phyloP scores from a whole-genome alignment of 2,329 filamentous ascomycete genomes.

The Fusarium sp. region DNA sequence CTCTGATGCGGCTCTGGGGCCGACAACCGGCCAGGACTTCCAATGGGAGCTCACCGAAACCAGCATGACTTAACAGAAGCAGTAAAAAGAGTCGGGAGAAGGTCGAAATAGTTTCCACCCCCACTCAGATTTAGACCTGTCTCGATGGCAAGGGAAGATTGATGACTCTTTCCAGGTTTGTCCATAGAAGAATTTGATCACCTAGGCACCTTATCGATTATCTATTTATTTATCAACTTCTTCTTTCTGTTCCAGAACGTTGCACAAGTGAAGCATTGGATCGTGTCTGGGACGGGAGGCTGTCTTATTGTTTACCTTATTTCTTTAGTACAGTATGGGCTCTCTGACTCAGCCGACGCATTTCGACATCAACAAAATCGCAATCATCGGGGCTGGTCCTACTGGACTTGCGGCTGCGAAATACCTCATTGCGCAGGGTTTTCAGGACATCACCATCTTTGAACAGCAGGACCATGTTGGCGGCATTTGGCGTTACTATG shows the following conservation, averaged over 20 bases:
- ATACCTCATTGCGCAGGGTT: constrained; percentile 80
- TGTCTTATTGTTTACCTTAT: background rate
- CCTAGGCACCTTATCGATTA: background rate
- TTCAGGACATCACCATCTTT: constrained; percentile 79
- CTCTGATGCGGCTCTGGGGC: constrained; percentile 23
- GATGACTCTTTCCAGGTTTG: constrained; percentile 10
- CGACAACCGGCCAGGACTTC: constrained; percentile 9
- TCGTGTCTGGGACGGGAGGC: background rate
- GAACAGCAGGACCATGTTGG: constrained; percentile 84
- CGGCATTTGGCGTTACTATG: constrained; percentile 87
- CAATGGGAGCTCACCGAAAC: constrained; percentile 5
- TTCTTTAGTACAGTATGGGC: constrained; percentile 43
- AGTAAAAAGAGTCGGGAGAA: constrained; percentile 28
- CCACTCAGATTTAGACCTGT: constrained; percentile 37
- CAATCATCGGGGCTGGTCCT: constrained; percentile 86
- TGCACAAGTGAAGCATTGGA: background rate
- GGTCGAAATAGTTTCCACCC: constrained; percentile 41
- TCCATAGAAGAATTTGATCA: constrained; percentile 18
- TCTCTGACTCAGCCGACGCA: constrained; percentile 43
- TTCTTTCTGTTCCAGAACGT: background rate
- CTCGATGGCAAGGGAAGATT: constrained; percentile 16
- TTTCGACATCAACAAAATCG: constrained; percentile 72
- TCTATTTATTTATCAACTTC: background rate
- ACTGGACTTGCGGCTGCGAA: constrained; percentile 83
- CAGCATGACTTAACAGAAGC: constrained; percentile 21